Evolutionary conservation across 305 asterid species (phyloP).

Genomic region (Solanum hybrid): DNA sequence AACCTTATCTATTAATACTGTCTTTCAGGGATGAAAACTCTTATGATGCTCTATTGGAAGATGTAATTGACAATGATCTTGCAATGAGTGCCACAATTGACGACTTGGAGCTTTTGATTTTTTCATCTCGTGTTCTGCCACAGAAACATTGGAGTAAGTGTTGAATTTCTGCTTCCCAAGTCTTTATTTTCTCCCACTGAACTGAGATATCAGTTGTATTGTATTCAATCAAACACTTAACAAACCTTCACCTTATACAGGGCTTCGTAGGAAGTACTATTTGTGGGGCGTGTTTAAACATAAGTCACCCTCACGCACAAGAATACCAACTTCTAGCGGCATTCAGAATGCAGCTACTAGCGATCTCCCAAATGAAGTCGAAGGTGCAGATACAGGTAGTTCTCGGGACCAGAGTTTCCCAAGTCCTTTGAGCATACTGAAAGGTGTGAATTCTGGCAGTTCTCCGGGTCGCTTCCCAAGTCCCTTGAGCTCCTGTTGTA

Average conservation of each 20-base stretch:
- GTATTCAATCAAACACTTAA: background rate
- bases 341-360: background rate
- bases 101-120: conserved; percentile 37
- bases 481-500: background rate
- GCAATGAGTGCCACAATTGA: conserved; percentile 30
- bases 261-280: conserved; percentile 37
- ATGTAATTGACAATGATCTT: conserved; percentile 22
- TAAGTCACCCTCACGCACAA: background rate
- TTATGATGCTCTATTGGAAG: conserved; percentile 29
- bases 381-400: background rate
- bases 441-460: background rate
- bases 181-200: background rate
- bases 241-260: conserved; percentile 16
- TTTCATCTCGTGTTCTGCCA: conserved; percentile 44
- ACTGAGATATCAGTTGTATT: background rate
- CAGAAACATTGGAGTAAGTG: conserved; percentile 35
- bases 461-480: background rate
- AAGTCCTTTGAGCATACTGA: background rate
- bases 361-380: background rate
- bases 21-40: conserved; percentile 30
- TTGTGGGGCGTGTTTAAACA: conserved; percentile 48
- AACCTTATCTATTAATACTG: background rate
- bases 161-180: background rate
- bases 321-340: background rate
- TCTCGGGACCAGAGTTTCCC: background rate